phyloP scores from a whole-genome alignment of 2,329 filamentous ascomycete genomes.

The Neocatenulostroma microsporum region DNA sequence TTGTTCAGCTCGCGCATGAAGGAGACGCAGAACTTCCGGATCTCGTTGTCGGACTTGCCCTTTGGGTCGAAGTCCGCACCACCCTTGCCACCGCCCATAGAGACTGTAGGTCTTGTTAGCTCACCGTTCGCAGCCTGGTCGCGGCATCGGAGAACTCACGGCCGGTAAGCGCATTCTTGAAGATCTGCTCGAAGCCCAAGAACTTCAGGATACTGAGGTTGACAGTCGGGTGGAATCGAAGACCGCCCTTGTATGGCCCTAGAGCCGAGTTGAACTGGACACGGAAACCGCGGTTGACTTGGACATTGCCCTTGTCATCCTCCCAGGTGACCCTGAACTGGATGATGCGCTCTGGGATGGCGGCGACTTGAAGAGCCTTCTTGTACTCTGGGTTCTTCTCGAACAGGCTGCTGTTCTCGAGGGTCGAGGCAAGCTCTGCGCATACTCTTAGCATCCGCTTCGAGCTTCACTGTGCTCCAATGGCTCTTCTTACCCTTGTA shows the following conservation, averaged over 20 bases:
- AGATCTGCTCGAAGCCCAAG: constrained; percentile 97
- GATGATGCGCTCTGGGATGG: constrained; percentile 89
- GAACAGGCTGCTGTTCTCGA: constrained; percentile 91
- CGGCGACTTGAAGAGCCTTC: constrained; percentile 77
- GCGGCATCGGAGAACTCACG: constrained; percentile 49
- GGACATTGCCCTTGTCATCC: constrained; percentile 78
- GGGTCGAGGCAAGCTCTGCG: constrained; percentile 83
- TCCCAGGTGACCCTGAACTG: constrained; percentile 96
- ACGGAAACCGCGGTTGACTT: constrained; percentile 91
- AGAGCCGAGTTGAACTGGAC: constrained; percentile 98
- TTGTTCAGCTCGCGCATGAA: constrained; percentile 96
- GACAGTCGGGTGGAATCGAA: constrained; percentile 87
- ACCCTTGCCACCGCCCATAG: constrained; percentile 96
- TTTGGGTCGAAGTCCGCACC: constrained; percentile 98
- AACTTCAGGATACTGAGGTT: constrained; percentile 81
- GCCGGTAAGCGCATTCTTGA: constrained; percentile 98
- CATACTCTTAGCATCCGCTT: neutral
- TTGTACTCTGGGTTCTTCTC: constrained; percentile 89
- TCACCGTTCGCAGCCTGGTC: neutral
- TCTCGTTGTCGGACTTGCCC: constrained; percentile 95
- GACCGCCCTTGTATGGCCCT: constrained; percentile 95
- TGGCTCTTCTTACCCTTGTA: constrained; percentile 69
- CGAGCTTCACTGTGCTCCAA: neutral
- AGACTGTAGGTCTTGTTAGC: constrained; percentile 46
- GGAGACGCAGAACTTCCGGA: constrained; percentile 88